Percentiles rank a stretch among this genome's conserved stretches.
Conservation (phyloP, 257 asterid species). For the Cinchona pubescens region DNA sequence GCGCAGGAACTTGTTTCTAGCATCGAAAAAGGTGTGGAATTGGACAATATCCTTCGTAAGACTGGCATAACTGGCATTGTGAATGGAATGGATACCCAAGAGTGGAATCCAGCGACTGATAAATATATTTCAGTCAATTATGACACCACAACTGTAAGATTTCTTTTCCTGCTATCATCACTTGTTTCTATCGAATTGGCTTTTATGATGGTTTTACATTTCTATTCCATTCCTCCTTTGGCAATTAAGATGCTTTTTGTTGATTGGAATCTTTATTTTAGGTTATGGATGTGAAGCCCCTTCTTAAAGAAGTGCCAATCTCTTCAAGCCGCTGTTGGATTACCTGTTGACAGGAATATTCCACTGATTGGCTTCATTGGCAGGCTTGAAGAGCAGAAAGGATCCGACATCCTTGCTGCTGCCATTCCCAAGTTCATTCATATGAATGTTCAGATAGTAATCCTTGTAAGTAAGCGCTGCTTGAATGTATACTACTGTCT, state of each 20-base stretch:
- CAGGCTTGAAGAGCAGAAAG: conserved; percentile 96
- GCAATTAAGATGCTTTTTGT: background rate
- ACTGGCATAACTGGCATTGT: conserved; percentile 55
- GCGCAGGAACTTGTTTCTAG: conserved; percentile 76
- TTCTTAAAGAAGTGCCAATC: conserved; percentile 89
- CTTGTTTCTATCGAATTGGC: background rate
- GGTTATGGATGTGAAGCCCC: conserved; percentile 79
- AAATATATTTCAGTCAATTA: conserved; percentile 62
- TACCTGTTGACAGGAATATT: conserved; percentile 71
- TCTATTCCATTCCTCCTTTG: background rate
- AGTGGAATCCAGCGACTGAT: conserved; percentile 92
- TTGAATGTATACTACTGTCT: background rate
- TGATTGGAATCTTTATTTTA: conserved; percentile 20
- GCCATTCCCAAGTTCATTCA: conserved; percentile 73
- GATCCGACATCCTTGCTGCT: conserved; percentile 86
- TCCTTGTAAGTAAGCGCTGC: conserved; percentile 68
- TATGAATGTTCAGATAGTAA: conserved; percentile 69
- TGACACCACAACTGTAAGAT: conserved; percentile 68
- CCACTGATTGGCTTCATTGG: conserved; percentile 95
- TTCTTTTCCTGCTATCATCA: background rate
- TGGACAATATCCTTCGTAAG: conserved; percentile 55
- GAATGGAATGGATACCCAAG: conserved; percentile 90
- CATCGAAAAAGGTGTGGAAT: conserved; percentile 84
- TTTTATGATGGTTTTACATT: background rate
- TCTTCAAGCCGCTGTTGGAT: conserved; percentile 90